Base-by-base conservation (phyloP, 495 filamentous ascomycete species). In the Collariella sp. region DNA sequence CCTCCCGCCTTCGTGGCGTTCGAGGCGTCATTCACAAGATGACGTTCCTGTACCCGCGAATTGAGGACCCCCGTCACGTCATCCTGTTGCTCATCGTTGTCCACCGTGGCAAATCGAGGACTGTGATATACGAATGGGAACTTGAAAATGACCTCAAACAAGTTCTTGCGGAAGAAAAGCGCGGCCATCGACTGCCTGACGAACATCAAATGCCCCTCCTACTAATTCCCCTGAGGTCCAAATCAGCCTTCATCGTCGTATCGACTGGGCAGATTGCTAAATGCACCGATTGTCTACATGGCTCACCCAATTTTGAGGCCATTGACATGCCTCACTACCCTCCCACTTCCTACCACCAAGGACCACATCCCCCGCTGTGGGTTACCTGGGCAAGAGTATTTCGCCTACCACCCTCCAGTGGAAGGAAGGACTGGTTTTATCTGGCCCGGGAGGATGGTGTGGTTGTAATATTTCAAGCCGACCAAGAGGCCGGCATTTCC, bases 371-470 rank as follows among this genome's bases (percentile, higher is more conserved):
- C 22, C 77, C 78, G 0, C 53, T 80, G 19, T 81, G 77, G 76
- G 77, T 75, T 1, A 72, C 79, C 3, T 95, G 89, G 89, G 80
- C 88, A 38, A 77, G 88, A 50, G 86, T 87, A 19, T 71, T 81
- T 36, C 78, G 86, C 23, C 75, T 79, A 23, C 70, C 72, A 58
- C 61, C 74, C 15, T 85, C 86, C 55, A 76, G 76, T 42, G 72
- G 77, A 53, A 72, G 61, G 20, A 77, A 77, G 22, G 88, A 93
- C 55, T 80, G 83, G 53, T 81, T 95, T 50, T 90, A 86, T 55
- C 71, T 95, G 22, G 88, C 82, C 18, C 81, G 88, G 46, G 87
- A 93, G 63, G 88, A 95, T 62, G 89, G 89, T 13, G 71, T 83
- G 53, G 77, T 91, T 11, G 78, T 79, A 50, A 83, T 79, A 54